Evolutionary conservation across 371 early-diverging fungal species (phyloP).

Genomic region (Phascolomyces articulosus): DNA sequence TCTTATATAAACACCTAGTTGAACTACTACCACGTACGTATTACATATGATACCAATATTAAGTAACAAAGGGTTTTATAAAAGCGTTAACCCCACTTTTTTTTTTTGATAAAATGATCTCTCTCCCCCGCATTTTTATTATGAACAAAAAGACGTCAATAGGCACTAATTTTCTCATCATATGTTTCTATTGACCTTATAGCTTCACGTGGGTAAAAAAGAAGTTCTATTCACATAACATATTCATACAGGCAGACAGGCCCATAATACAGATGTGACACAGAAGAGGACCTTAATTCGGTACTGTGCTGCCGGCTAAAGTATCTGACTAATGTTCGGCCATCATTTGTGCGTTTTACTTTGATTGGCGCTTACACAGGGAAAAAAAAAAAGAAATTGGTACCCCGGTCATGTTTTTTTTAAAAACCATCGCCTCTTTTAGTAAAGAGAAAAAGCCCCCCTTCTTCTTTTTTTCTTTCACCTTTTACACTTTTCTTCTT

Average conservation of each 20-base stretch:
- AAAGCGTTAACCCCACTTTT: no score
- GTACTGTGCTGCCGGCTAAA: neutral
- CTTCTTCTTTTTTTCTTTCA: conserved; percentile 11
- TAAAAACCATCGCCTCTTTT: conserved; percentile 6
- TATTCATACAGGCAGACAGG: no score
- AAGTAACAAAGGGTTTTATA: no score
- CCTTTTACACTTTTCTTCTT: conserved; percentile 20
- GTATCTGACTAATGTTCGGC: neutral
- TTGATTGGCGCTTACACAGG: neutral
- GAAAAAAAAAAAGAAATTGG: neutral
- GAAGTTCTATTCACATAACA: no score
- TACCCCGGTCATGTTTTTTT: conserved; percentile 1
- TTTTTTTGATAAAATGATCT: no score
- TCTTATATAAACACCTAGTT: no score
- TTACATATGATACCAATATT: no score
- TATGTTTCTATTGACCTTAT: no score
- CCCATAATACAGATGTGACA: neutral
- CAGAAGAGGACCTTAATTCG: neutral
- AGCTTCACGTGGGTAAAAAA: no score
- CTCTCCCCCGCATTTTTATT: no score
- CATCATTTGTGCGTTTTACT: neutral
- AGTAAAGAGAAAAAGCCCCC: conserved; percentile 5
- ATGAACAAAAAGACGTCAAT: neutral
- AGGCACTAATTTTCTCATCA: neutral
- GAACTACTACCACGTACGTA: no score